phyloP scores from a whole-genome alignment of 352 stramenopile species.

The Phytophthora pini region DNA sequence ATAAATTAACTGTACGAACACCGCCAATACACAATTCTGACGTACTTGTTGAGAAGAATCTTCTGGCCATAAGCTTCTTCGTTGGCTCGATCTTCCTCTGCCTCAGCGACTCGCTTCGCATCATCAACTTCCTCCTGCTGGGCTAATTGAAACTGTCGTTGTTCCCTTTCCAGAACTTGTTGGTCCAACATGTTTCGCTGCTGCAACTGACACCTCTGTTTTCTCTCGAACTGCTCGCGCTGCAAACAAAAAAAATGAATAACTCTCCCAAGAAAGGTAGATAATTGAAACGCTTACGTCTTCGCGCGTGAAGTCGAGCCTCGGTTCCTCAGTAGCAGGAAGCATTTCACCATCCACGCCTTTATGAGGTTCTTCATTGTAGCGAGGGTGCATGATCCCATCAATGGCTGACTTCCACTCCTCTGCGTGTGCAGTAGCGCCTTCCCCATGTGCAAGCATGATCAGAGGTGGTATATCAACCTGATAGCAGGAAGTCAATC shows the following conservation, averaged over 20 bases:
- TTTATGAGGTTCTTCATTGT: conserved; percentile 2
- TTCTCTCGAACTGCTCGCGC: conserved; percentile 22
- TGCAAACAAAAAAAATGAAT: conserved; percentile 5
- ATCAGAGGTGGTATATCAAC: conserved; percentile 25
- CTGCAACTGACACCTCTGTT: conserved; percentile 26
- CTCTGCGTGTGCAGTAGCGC: conserved; percentile 26
- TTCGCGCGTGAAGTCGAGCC: conserved; percentile 4
- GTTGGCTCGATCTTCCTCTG: conserved; percentile 8
- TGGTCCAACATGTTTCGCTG: conserved; percentile 34
- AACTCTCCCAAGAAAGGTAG: not conserved
- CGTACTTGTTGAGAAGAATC: conserved; percentile 33
- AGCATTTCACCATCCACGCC: not conserved
- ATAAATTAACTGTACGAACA: not conserved
- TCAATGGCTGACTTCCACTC: conserved; percentile 25
- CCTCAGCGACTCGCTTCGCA: conserved; percentile 10
- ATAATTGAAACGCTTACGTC: conserved; percentile 17
- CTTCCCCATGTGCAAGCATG: conserved; percentile 14
- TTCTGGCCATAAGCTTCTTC: conserved; percentile 19
- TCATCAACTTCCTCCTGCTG: conserved; percentile 12
- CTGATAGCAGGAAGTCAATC: conserved; percentile 15
- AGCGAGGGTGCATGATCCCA: not conserved
- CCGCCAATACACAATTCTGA: not conserved
- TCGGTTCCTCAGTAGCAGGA: conserved; percentile 4
- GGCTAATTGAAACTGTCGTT: conserved; percentile 14
- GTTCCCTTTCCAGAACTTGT: conserved; percentile 35